Base-by-base conservation (phyloP, 2,329 filamentous ascomycete genomes). In the Trichophyton equinum region DNA sequence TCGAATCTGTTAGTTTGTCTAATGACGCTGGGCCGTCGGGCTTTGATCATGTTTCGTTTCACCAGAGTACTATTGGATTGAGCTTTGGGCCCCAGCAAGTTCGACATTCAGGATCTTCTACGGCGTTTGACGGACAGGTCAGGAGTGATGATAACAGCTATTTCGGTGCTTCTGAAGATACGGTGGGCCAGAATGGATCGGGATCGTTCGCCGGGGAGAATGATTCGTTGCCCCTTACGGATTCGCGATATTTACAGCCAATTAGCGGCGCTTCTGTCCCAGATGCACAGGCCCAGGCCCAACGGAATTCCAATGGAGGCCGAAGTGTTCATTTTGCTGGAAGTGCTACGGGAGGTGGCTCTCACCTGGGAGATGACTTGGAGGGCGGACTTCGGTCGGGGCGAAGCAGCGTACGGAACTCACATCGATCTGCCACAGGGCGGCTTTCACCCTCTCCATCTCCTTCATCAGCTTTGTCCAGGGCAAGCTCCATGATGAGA, bases 401-500 rank as follows among this genome's bases (percentile, higher is more conserved):
- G 25, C 65, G 65, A 53, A 68, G 67, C 40, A 38, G 58, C 44
- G 33, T 40, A 33, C 55, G 55, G 4, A 42, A 40, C 27, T 42
- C 36, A 18, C 55, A 57, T 22, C 30, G 57, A 44, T 30, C 55
- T 36, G 67, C 74, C 56, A 72, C 75, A 59, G 77, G 81, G 51
- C 87, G 86, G 49, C 78, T 85, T 44, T 55, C 51, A 18, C 6
- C 55, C 13, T 84, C 86, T 1, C 78, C 82, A 1, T 85, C 85
- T 18, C 80, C 82, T 7, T 80, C 83, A 9, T 75, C 74, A 27
- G 86, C 87, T 18, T 73, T 91, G 59, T 82, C 81, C 25, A 80
- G 84, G 66, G 87, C 88, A 63, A 83, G 87, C 51, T 89, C 87
- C 7, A 89, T 91, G 67, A 83, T 91, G 74, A 83, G 87, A 65